phyloP scores from a whole-genome alignment of 73 alveolate genomes.

The Breviolum minutum region DNA sequence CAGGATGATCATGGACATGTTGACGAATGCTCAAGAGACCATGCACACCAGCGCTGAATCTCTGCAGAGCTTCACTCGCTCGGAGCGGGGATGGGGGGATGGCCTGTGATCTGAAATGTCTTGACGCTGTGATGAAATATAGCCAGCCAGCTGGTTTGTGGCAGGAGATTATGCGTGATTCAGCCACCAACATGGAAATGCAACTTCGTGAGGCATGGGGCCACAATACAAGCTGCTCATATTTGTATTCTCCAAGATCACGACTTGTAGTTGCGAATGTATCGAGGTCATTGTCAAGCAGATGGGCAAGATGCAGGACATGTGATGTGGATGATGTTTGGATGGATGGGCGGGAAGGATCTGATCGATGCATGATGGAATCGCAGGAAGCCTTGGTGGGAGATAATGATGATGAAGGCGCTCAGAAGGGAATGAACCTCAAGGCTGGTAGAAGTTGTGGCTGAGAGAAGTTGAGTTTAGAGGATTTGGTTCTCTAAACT shows the following conservation, averaged over 20 bases:
- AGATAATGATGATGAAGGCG: neutral
- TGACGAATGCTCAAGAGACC: slow-evolving; percentile 92
- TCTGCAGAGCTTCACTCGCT: slow-evolving; percentile 86
- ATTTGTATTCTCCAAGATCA: neutral
- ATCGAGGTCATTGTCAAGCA: slow-evolving; percentile 71
- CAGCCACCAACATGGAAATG: slow-evolving; percentile 88
- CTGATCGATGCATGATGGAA: neutral
- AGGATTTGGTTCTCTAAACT: too few relatives aligned
- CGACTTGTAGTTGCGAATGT: neutral
- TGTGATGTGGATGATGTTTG: neutral
- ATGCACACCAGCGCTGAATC: slow-evolving; percentile 93
- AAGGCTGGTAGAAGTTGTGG: neutral
- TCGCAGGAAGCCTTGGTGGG: slow-evolving; percentile 57
- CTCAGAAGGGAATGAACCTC: slow-evolving; percentile 3
- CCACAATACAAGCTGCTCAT: neutral
- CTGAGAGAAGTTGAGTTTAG: neutral
- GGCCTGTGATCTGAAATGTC: neutral
- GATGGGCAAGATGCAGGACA: slow-evolving; percentile 75
- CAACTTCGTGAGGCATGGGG: slow-evolving; percentile 49
- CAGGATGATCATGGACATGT: slow-evolving; percentile 83
- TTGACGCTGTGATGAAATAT: too few relatives aligned
- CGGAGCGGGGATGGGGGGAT: slow-evolving; percentile 11
- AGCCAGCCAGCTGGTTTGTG: neutral
- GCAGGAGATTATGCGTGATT: slow-evolving; percentile 92
- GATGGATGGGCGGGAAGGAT: neutral